These are phyloP conservation scores for Rhododendron vialii DNA, from an alignment of 148 eudicot genomes.

Conservation along the genomic window DNA sequence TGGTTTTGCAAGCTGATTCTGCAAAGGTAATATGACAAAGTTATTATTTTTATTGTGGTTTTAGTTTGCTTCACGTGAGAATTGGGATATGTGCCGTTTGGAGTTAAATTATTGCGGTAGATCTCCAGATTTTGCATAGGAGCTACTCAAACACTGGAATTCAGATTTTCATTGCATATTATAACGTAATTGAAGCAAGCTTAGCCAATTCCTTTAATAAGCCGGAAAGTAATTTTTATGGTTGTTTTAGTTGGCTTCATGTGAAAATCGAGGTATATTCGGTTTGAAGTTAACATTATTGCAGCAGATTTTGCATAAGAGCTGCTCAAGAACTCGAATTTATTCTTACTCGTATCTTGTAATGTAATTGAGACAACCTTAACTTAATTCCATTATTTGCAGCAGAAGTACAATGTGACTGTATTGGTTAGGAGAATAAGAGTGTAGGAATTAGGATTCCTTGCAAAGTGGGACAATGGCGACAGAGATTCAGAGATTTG, in stretches of 20 bases:
- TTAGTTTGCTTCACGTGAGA: not conserved
- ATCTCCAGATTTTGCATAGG: not conserved
- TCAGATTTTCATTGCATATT: not conserved
- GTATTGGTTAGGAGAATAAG: slow-evolving; percentile 9
- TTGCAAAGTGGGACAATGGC: slow-evolving; percentile 30
- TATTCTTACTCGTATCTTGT: too few relatives aligned
- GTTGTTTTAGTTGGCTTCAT: not conserved
- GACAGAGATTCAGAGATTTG: slow-evolving; percentile 74
- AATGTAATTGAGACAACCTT: not conserved
- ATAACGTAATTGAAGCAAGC: not conserved
- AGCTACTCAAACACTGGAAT: not conserved
- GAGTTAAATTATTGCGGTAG: not conserved
- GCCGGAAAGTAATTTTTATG: not conserved
- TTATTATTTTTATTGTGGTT: not conserved
- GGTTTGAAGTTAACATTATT: not conserved
- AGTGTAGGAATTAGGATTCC: not conserved
- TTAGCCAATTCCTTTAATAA: not conserved
- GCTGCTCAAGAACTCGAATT: not conserved
- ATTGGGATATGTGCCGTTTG: not conserved
- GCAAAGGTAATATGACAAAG: not conserved
- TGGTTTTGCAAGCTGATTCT: not conserved
- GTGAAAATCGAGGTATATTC: not conserved
- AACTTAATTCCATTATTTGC: not conserved
- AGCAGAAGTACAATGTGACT: not conserved
- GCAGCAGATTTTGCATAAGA: not conserved